Evolutionary conservation across 1,284 basidiomycete genomes (phyloP), one percentile per base, ranked within the genome.

Genomic region (Salmacisia buchloeana): DNA sequence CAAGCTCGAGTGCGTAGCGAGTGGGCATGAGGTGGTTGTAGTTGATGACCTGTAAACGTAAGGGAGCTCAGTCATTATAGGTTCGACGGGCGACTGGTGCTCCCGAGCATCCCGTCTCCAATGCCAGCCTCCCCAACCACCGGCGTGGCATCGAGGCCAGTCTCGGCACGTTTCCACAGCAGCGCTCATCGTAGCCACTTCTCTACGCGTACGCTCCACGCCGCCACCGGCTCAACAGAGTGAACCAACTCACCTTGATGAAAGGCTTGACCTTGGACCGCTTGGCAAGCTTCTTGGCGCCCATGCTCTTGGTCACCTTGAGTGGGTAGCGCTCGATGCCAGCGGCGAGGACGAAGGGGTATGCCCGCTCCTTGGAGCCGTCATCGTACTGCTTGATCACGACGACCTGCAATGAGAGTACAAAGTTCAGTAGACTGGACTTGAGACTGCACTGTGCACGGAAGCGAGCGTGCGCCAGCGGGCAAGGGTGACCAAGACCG

Each of bases 11-110:
- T 41, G 76, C 74, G 74, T 79, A 79, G 58, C 77, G 77, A 46
- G 77, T 79, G 58, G 77, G 77, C 74, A 79, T 77, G n/a, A 79
- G 70, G 75, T 79, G 77, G 73, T 77, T 77, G 76, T 77, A 77
- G 68, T 77, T 78, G 75, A 78, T 77, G 61, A 74, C 72, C 66
- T 68, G 68, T 43, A n/a, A n/a, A 23, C 6, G 61, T 56, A 18
- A 45, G 23, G 18, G 39, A 5, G 15, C 29, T 23, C 23, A 46
- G 9, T 2, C 21, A 27, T 2, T 31, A 12, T 31, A 25, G 35
- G 27, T n/a, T 10, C 25, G 3, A 63, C 45, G 27, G 43, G 10
- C 13, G 43, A 58, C 25, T 13, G 15, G 13, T n/a, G 15, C 23
- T 21, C 43, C 25, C 13, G 9, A 36, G 18, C 57, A 2, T 25